A percentile compares a stretch with the other conserved stretches of the same genome.
phyloP scores from a whole-genome alignment of 1,284 basidiomycete genomes.

The Volvariella volvacea region DNA sequence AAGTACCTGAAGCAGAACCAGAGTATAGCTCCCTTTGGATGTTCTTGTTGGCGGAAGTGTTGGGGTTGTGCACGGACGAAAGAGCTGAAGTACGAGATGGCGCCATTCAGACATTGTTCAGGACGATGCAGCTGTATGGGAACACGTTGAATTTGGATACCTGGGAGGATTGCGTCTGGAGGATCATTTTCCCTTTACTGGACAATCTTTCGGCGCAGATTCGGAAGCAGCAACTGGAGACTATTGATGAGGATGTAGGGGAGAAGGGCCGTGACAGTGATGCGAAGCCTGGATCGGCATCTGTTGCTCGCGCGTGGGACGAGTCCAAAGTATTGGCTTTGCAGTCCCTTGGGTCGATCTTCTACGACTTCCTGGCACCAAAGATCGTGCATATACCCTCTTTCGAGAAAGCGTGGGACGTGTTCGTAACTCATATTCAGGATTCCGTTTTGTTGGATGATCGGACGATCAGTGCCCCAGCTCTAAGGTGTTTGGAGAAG shows the following conservation, averaged over 20 bases:
- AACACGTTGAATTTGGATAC: constrained; percentile 70
- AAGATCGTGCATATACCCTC: constrained; percentile 70
- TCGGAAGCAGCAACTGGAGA: constrained; percentile 24
- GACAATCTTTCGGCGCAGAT: constrained; percentile 63
- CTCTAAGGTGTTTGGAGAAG: constrained; percentile 76
- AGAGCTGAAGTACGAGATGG: constrained; percentile 88
- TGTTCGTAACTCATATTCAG: constrained; percentile 64
- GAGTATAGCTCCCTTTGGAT: constrained; percentile 87
- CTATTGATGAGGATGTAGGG: constrained; percentile 12
- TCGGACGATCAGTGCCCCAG: constrained; percentile 68
- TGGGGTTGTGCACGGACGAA: constrained; percentile 76
- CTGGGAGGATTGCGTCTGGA: constrained; percentile 87
- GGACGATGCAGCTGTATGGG: constrained; percentile 91
- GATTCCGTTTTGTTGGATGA: constrained; percentile 66
- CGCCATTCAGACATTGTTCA: constrained; percentile 92
- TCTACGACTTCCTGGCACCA: constrained; percentile 70
- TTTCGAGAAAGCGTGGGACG: constrained; percentile 66
- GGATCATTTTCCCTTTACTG: constrained; percentile 85
- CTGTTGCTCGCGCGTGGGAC: constrained; percentile 56
- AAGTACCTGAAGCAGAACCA: constrained; percentile 50
- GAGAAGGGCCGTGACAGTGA: constrained; percentile 1
- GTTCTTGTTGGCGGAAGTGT: constrained; percentile 79
- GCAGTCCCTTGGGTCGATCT: constrained; percentile 78
- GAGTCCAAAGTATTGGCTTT: constrained; percentile 86
- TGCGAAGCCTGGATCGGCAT: neutral